Evolutionary conservation across 1,139 yeast species (phyloP), one percentile per base, ranked within the genome.

Genomic region (Kurtzmaniella quercitrusa): DNA sequence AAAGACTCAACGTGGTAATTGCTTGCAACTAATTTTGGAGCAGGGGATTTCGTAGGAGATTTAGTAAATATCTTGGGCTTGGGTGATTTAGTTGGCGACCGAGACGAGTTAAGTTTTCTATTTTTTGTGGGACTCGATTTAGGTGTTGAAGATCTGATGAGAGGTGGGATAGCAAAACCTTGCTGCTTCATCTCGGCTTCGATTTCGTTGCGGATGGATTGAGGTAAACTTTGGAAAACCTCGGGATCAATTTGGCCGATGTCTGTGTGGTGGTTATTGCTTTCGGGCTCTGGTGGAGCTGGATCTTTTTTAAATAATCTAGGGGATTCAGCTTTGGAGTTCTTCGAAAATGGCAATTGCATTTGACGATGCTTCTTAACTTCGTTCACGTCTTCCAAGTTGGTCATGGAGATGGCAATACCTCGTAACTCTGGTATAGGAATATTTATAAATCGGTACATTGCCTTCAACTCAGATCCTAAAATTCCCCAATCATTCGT

Each of bases 371-470:
- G 42, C 50, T 56, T 46, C 48, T 56, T 54, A 26, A 61, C 40
- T 3, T 41, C 49, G 2, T 66, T 73, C 11, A 66, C 68, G 46
- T 67, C 71, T 32, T 67, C 68, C 38, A 88, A 64, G 50, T 76
- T 79, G 7, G 75, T 71, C 61, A 88, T 69, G 33, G 82, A 84
- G 0, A 91, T 68, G 0, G 95, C 84, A 2, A 91, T 61, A 0
- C 98, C 98, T 43, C 98, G 66, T 12, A 91, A 62, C 40, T 88
- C 96, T 5, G 56, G 56, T 0, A 88, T 82, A 0, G 85, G 83
- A 39, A 86, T 73, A 32, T 76, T 74, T 32, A 86, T 49, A 49
- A 74, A 66, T 42, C 88, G 63, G 48, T 77, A 76, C 20, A 86
- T 56, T 6, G 78, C 69, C 50, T 80, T 78, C 11, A 82, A 61